Evolutionary conservation across 2,329 filamentous ascomycete genomes (phyloP).

Genomic region (Pseudomassariella vexata): DNA sequence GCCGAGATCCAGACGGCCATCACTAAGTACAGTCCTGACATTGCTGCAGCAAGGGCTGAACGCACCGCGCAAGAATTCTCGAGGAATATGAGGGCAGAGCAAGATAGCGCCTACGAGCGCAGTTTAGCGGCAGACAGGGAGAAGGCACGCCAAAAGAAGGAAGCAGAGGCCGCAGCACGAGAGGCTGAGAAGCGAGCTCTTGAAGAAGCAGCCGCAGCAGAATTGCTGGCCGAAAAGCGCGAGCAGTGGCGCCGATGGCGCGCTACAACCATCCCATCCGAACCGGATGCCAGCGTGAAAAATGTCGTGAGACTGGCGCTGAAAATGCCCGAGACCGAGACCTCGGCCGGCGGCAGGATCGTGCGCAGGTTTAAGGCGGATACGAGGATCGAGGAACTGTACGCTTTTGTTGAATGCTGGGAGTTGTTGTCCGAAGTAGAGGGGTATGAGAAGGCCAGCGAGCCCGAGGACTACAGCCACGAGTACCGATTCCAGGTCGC

Average conservation of each 20-base stretch:
- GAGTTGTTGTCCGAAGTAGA: constrained; percentile 45
- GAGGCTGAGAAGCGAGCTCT: constrained; percentile 57
- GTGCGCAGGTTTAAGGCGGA: constrained; percentile 67
- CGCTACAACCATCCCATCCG: constrained; percentile 57
- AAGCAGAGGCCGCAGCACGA: constrained; percentile 67
- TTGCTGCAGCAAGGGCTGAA: constrained; percentile 69
- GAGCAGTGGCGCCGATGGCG: constrained; percentile 80
- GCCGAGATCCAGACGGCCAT: constrained; percentile 70
- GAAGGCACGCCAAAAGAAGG: constrained; percentile 67
- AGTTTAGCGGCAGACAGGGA: constrained; percentile 85
- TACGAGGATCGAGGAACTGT: constrained; percentile 79
- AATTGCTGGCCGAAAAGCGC: constrained; percentile 34
- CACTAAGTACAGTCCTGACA: constrained; percentile 66
- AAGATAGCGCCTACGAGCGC: constrained; percentile 90
- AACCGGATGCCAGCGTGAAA: constrained; percentile 59
- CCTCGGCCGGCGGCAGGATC: constrained; percentile 62
- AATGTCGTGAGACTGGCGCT: constrained; percentile 67
- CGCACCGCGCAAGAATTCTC: constrained; percentile 74
- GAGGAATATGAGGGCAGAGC: constrained; percentile 76
- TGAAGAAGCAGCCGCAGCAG: constrained; percentile 58
- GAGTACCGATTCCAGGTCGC: constrained; percentile 81
- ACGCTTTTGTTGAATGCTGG: constrained; percentile 93
- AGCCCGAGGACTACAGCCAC: constrained; percentile 68
- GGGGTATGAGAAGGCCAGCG: constrained; percentile 19
- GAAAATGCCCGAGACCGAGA: constrained; percentile 53